Evolutionary conservation across 495 filamentous ascomycete genomes (phyloP).

Genomic region (Chlorociboria aeruginascens): DNA sequence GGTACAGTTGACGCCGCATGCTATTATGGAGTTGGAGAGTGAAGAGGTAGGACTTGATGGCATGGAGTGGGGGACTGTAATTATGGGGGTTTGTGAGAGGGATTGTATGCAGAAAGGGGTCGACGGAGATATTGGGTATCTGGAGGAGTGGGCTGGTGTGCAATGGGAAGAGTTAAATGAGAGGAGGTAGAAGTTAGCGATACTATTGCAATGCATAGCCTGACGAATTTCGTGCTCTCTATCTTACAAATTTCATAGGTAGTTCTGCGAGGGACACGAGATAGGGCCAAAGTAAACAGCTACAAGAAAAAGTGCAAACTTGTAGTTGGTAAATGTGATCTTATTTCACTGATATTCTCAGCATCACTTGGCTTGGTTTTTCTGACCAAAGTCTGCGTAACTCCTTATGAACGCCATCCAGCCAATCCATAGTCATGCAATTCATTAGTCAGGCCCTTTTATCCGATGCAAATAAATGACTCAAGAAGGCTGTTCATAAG

Average conservation of each 20-base stretch:
- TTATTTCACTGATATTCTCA: no score
- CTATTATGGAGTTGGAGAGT: slow-evolving; percentile 78
- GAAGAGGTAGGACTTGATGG: slow-evolving; percentile 70
- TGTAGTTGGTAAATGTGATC: no score
- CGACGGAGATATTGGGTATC: slow-evolving; percentile 46
- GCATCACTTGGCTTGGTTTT: background rate
- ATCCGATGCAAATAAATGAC: background rate
- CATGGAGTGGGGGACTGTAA: slow-evolving; percentile 98
- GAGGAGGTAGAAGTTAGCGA: background rate
- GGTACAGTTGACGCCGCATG: slow-evolving; percentile 80
- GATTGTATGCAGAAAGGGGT: slow-evolving; percentile 51
- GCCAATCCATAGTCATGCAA: slow-evolving; percentile 8
- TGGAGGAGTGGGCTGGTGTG: slow-evolving; percentile 94
- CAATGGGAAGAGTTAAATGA: slow-evolving; percentile 74
- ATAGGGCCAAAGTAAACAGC: no score
- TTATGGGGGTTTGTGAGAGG: slow-evolving; percentile 68
- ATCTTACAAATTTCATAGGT: no score
- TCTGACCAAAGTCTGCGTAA: background rate
- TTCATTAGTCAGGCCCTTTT: background rate
- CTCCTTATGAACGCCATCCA: slow-evolving; percentile 17
- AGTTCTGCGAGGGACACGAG: no score
- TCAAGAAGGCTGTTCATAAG: slow-evolving; percentile 80
- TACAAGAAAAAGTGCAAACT: no score
- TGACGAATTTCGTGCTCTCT: no score
- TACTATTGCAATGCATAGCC: no score